These are phyloP conservation scores for Kuraishia hungarica DNA, from an alignment of 805 yeast species.

Conservation along the genomic window DNA sequence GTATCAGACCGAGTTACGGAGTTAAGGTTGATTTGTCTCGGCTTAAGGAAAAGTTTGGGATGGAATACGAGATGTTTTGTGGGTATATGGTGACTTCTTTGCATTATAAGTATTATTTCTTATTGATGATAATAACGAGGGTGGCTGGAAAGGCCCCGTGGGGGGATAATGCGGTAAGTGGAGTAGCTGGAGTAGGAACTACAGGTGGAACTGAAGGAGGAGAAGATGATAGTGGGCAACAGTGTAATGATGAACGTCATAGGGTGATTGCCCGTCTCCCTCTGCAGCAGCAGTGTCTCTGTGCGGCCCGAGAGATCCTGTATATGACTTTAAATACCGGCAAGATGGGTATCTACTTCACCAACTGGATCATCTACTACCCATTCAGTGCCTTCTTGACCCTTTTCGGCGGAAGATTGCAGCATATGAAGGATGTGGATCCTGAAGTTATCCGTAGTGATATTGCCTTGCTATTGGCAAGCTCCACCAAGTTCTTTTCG, in stretches of 20 bases:
- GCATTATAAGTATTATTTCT: slow-evolving; percentile 18
- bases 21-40: not conserved
- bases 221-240: no score
- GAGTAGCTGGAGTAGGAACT: no score
- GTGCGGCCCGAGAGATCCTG: slow-evolving; percentile 19
- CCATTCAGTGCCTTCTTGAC: slow-evolving; percentile 23
- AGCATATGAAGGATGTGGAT: slow-evolving; percentile 7
- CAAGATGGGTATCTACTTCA: slow-evolving; percentile 7
- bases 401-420: slow-evolving; percentile 17
- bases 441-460: slow-evolving; percentile 14
- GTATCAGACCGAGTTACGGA: slow-evolving; percentile 12
- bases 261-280: not conserved
- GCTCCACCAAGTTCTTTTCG: slow-evolving; percentile 10
- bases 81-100: slow-evolving; percentile 5
- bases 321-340: slow-evolving; percentile 11
- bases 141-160: slow-evolving; percentile 11
- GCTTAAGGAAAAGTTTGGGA: not conserved
- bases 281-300: slow-evolving; percentile 10
- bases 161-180: slow-evolving; percentile 2
- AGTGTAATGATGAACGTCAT: not conserved
- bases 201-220: no score
- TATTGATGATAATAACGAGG: slow-evolving; percentile 17
- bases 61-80: not conserved
- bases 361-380: slow-evolving; percentile 16
- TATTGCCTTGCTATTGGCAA: slow-evolving; percentile 12